A percentile compares a stretch with the other conserved stretches of the same genome.
Conservation (phyloP, 352 stramenopile genomes). For the Globisporangium cystogenes region DNA sequence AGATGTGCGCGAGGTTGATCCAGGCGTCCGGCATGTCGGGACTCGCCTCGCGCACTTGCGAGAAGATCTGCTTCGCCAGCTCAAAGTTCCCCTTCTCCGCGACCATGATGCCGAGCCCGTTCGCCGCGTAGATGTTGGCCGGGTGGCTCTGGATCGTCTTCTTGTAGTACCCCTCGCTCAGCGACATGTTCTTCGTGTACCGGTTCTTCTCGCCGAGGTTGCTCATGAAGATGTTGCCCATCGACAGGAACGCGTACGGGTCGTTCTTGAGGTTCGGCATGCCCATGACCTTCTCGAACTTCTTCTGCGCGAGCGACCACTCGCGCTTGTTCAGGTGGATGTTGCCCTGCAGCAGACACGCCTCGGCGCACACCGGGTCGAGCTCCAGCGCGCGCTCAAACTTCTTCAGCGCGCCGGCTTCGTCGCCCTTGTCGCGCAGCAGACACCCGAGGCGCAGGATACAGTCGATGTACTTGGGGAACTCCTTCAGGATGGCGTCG, state of each 20-base stretch:
- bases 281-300: conserved; percentile 91
- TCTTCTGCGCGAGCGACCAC: conserved; percentile 93
- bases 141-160: conserved; percentile 92
- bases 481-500: conserved; percentile 90
- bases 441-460: conserved; percentile 94
- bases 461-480: conserved; percentile 94
- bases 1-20: conserved; percentile 97
- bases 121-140: conserved; percentile 95
- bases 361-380: conserved; percentile 89
- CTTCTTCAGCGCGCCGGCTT: conserved; percentile 84
- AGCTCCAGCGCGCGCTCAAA: conserved; percentile 93
- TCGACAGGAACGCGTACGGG: conserved; percentile 94
- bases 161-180: conserved; percentile 95
- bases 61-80: conserved; percentile 95
- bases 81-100: conserved; percentile 97
- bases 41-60: conserved; percentile 93
- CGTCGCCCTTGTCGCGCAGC: conserved; percentile 90
- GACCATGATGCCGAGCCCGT: conserved; percentile 97
- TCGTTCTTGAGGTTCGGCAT: conserved; percentile 95
- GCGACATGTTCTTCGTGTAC: conserved; percentile 96
- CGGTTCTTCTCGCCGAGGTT: conserved; percentile 94
- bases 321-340: conserved; percentile 94
- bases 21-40: conserved; percentile 94
- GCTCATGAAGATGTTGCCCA: conserved; percentile 98
- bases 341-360: conserved; percentile 94